Evolutionary conservation across 306 rosid genomes (phyloP), one percentile per base, ranked within the genome.

Genomic region (Cucurbita maxima): DNA sequence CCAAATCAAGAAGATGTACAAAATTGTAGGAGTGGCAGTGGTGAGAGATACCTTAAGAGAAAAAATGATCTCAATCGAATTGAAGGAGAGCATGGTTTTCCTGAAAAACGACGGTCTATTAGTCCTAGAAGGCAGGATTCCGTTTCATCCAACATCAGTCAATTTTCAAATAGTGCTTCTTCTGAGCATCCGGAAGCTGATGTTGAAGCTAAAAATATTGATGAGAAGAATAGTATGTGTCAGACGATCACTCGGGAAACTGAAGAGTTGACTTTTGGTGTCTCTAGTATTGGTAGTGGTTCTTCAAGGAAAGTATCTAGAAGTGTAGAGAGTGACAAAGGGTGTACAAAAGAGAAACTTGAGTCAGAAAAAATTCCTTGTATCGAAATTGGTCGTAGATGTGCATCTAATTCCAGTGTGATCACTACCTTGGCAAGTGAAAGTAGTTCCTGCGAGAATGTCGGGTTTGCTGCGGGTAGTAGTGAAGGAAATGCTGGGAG

Each of bases 41-140:
- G 81, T 58, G 97, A 91, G 73, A 91, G 84, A 79, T 70, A 81
- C 72, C 70, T 72, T 62, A 91, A 86, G 92, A 91, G 97, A 85
- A 94, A 87, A 87, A 79, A 16, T 76, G 86, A 83, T 81, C 74
- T 18, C 43, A 79, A 53, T n/a, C 72, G 11, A 20, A 71, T 72
- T 38, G 81, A 80, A 50, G 58, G 48, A 72, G 77, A 61, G 51
- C 81, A 50, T 43, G 77, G 72, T 71, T 41, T 58, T 3, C 74
- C 77, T 25, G 54, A 45, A 47, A 83, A 86, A 79, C 82, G 52
- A 34, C 82, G 11, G 60, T 78, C 76, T 76, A 11, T 64, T 43
- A 75, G 84, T 75, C 84, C 86, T 69, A 76, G 36, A 40, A 18
- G 54, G 69, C 71, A 40, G 30, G 84, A 68, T 71, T 83, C 83